These are phyloP conservation scores for Globisporangium radiosum DNA, from an alignment of 352 stramenopile genomes.

Conservation along the genomic window DNA sequence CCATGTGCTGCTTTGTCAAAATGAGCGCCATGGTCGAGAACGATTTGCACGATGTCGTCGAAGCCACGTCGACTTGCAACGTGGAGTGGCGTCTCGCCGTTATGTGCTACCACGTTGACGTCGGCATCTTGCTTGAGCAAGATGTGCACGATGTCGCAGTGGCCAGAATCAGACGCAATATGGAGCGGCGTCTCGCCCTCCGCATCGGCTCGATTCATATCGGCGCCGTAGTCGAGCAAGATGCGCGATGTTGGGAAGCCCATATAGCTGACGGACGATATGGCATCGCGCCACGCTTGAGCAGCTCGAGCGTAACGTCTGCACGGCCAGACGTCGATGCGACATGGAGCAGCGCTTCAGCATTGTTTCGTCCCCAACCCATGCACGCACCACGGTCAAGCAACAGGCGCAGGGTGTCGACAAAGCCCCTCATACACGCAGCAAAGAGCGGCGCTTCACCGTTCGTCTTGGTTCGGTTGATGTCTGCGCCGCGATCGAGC, in stretches of 20 bases:
- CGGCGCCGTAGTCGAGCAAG: background rate
- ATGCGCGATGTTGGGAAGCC: no score
- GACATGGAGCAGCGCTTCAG: background rate
- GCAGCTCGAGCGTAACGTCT: background rate
- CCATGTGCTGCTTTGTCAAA: background rate
- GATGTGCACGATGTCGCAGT: background rate
- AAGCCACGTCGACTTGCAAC: background rate
- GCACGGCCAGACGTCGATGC: background rate
- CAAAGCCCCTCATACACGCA: background rate
- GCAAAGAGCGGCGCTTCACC: background rate
- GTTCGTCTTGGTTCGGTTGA: background rate
- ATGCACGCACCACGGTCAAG: background rate
- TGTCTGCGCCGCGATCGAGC: background rate
- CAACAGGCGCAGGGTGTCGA: background rate
- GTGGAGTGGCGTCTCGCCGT: conserved; percentile 4
- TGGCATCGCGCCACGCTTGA: background rate
- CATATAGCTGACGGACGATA: no score
- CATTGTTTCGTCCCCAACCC: background rate
- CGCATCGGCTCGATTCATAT: background rate
- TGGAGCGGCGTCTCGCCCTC: conserved; percentile 3
- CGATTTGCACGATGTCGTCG: background rate
- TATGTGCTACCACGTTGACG: background rate
- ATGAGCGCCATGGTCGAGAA: background rate
- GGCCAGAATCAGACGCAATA: background rate
- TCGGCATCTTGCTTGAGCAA: background rate